Evolutionary conservation across 177 flowering plant genomes (phyloP).

Genomic region (Vitis hybrid): DNA sequence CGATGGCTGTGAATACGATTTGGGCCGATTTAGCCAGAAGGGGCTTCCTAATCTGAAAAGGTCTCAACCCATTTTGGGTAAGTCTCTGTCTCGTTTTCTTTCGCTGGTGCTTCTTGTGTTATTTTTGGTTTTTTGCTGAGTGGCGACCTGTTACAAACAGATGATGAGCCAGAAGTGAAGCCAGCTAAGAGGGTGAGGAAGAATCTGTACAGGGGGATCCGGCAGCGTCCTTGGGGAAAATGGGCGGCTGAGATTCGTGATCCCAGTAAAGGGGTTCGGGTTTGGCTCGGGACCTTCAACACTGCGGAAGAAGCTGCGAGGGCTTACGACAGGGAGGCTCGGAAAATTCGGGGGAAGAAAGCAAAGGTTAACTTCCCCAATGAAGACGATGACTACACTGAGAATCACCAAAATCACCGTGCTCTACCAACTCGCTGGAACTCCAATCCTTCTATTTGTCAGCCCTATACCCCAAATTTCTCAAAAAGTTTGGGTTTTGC

Average conservation of each 20-base stretch:
- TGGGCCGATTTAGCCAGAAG: background rate
- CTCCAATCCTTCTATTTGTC: background rate
- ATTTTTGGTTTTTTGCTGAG: background rate
- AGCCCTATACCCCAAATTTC: background rate
- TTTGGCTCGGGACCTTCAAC: slow-evolving; percentile 79
- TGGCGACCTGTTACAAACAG: slow-evolving; percentile 22
- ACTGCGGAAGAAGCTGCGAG: slow-evolving; percentile 80
- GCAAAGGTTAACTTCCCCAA: slow-evolving; percentile 80
- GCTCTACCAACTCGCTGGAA: background rate
- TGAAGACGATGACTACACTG: slow-evolving; percentile 27
- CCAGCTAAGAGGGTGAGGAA: slow-evolving; percentile 47
- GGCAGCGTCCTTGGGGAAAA: slow-evolving; percentile 90
- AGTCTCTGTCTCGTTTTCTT: background rate
- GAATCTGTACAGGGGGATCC: slow-evolving; percentile 71
- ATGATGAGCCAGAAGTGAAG: slow-evolving; percentile 26
- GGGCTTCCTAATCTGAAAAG: slow-evolving; percentile 18
- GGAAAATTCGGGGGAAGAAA: slow-evolving; percentile 66
- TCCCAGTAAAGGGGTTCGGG: slow-evolving; percentile 74
- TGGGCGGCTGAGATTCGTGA: slow-evolving; percentile 91
- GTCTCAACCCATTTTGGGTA: slow-evolving; percentile 28
- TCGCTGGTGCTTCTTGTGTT: background rate
- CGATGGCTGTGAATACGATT: slow-evolving; percentile 9
- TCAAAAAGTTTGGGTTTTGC: slow-evolving; percentile 14
- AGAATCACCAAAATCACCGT: background rate
- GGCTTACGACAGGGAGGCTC: slow-evolving; percentile 76